Evolutionary conservation across 768 basidiomycete genomes (phyloP).

Genomic region (Serendipita indica): DNA sequence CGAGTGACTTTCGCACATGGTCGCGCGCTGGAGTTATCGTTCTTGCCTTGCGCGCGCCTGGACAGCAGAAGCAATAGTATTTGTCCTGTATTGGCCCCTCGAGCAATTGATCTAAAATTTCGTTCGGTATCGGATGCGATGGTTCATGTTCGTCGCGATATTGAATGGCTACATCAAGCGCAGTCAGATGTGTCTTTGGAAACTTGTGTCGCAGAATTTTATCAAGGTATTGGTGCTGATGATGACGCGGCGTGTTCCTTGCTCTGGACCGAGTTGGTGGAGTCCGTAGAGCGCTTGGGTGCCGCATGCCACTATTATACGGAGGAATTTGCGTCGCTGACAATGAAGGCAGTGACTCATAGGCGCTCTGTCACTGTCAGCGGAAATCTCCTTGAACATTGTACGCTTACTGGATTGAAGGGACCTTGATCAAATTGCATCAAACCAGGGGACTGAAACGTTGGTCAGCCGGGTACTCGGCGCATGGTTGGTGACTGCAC

Average conservation of each 20-base stretch:
- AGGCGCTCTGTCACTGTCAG: neutral
- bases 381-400: neutral
- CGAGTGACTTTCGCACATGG: slow-evolving; percentile 7
- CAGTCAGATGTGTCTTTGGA: neutral
- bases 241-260: neutral
- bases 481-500: too few relatives aligned
- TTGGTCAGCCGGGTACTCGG: too few relatives aligned
- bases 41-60: neutral
- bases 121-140: neutral
- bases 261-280: neutral
- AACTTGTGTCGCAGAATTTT: neutral
- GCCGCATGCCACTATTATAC: neutral
- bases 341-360: neutral
- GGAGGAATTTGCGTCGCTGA: neutral
- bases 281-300: neutral
- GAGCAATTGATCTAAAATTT: neutral
- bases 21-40: slow-evolving; percentile 4
- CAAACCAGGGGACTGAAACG: too few relatives aligned
- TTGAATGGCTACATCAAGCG: slow-evolving; percentile 1
- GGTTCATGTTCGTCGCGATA: neutral
- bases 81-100: neutral
- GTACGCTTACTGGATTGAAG: neutral
- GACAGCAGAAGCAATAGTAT: slow-evolving; percentile 7
- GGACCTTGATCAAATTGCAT: too few relatives aligned
- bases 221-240: slow-evolving; percentile 2